Base-by-base conservation (phyloP, 2,329 filamentous ascomycete genomes). In the Beauveria medogensis region DNA sequence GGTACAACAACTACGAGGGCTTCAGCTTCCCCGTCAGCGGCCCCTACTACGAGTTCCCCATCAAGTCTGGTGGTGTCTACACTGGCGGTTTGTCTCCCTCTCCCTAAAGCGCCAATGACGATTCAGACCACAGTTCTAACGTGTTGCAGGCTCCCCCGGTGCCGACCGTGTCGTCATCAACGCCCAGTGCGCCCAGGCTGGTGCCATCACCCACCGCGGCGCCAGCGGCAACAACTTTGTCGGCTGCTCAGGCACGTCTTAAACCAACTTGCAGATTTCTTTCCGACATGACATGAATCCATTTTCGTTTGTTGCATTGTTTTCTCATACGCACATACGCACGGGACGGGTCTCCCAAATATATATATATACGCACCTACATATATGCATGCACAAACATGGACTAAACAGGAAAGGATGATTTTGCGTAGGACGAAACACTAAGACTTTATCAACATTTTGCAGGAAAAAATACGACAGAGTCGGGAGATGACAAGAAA, bases 21-120 rank as follows among this genome's bases (percentile, higher is more conserved):
- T 87, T 88, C 69, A 72, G 75, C 46, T 87, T 88, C 69, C 62
- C 65, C 2, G 79, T 86, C 5, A 64, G 69, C 3, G 82, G 82
- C 0, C 82, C 84, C 0, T 88, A 83, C 69, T 80, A 85, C 63
- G 85, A 88, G 71, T 88, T 86, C 70, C 85, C 85, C 1, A 77
- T 88, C 58, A 64, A 81, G 67, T 72, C 70, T 16, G 79, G 77
- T 14, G 78, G 78, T 22, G 65, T 79, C 2, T 88, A 85, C 69
- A 78, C 69, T 61, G 85, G 85, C 53, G 81, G 80, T 82, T 68
- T 68, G 77, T 72, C 18, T 47, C 12, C 50, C 16, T 43, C 2
- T 6, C 54, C 41, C 14, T 2, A 28, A n/a, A 16, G n/a, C 40
- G 26, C 22, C n/a, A 16, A 48, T 24, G 30, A 20, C n/a, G 34